Evolutionary conservation across 2,329 filamentous ascomycete genomes (phyloP), one percentile per base, ranked within the genome.

Genomic region (Cryphonectria japonica): DNA sequence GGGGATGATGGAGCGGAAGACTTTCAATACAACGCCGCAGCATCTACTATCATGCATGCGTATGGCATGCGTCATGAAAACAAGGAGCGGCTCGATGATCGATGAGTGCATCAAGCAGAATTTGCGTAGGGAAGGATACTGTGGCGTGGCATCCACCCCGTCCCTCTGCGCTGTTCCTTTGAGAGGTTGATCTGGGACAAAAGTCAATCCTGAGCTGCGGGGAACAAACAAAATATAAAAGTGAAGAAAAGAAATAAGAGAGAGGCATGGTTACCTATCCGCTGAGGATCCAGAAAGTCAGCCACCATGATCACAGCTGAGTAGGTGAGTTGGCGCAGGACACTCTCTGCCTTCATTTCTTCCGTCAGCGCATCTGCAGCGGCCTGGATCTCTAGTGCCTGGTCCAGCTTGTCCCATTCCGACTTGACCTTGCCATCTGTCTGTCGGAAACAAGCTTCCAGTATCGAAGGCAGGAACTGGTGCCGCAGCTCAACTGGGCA

Each of bases 321-420:
- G 80, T 97, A 96, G 0, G 95, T 98, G 66, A 98, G 87, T 79
- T 98, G 94, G 29, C 96, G 90, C 62, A 99, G 84, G 41, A 99
- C 97, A 78, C 95, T 98, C 80, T 99, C 96, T 8, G 93, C 91
- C 81, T 98, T 97, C 96, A 99, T 99, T 82, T 99, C 96, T 75
- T 98, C 94, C 1, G 93, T 93, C 68, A 99, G 83, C 72, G 93
- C 93, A 69, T 95, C 93, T 29, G 91, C 91, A 3, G 91, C 91
- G 1, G 91, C 87, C 59, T 88, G 87, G 16, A 89, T 83, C 29
- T 83, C 84, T 75, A 92, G 87, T 73, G 89, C 83, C 73, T 87
- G 83, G 78, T 91, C 88, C 71, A 98, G 89, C 74, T 89, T 89
- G 73, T 91, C 89, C 96, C 96, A 99, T 79, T 98, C 95, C 0